Base-by-base conservation (phyloP, 73 alveolate species). In the Stentor roeselii region DNA sequence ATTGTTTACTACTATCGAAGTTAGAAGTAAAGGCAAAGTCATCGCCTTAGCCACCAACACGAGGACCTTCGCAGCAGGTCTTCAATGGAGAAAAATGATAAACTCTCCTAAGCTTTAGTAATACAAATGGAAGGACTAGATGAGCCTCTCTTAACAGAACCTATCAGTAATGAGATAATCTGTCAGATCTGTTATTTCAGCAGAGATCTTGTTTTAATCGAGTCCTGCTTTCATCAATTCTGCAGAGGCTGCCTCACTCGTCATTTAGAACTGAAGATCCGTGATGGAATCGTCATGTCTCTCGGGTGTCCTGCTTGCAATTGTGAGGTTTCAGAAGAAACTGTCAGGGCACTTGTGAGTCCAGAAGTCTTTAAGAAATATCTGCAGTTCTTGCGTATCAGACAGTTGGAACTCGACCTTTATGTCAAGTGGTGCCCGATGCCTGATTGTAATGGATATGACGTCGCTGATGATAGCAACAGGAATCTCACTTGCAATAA, bases 271-370 rank as follows among this genome's bases (percentile, higher is more conserved):
- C 37, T 32, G 27, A 67, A 67, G 34, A 2, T 67, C 41, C 37
- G 34, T 21, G 80, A 67, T 27, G 80, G 50, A 67, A 67, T 27
- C 27, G 41, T 67, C 14, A 21, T 21, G n/a, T 32, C 37, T 67
- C 37, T 67, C 41, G 37, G 80, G 15, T 67, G 80, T 40, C 80
- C 80, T 27, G 41, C 11, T 32, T 60, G 78, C 78, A 60, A 60
- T 6, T 6, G 11, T 21, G 78, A 60, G 30, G 30, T 60, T 21
- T 3, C 39, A 11, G 36, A 3, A 60, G 39, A 60, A 14, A 31
- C 4, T 21, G 41, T 60, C 30, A 4, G 11, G 4, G 41, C 34
- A 6, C 36, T 6, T 31, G 3, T 60, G 78, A 60, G 40, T 14
- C 39, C 39, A 14, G 78, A 60, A 60, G 3, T 60, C 4, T 21